Percentiles rank a stretch among this genome's conserved stretches.
phyloP scores from a whole-genome alignment of 257 asterid species.

The Vinca minor region DNA sequence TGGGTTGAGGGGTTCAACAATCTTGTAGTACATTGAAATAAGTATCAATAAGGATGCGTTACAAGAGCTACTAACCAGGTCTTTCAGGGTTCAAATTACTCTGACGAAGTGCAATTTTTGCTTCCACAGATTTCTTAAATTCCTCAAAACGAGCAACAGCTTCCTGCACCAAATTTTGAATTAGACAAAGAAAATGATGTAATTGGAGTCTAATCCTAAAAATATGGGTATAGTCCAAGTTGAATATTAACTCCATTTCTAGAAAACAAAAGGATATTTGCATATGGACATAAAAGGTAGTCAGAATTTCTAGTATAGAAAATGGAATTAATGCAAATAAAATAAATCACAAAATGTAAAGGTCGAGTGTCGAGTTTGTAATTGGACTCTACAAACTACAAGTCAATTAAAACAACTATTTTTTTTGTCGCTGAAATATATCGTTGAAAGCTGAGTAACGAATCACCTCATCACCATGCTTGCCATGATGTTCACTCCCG shows the following conservation, averaged over 20 bases:
- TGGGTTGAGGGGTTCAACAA: background rate
- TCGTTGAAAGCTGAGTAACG: background rate
- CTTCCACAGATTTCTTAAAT: constrained; percentile 75
- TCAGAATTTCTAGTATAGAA: background rate
- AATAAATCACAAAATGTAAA: background rate
- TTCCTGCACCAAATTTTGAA: constrained; percentile 52
- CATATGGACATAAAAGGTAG: background rate
- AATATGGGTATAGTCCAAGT: background rate
- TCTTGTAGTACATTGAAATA: background rate
- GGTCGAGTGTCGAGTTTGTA: background rate
- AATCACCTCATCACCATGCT: constrained; percentile 60
- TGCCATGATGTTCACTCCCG: constrained; percentile 55
- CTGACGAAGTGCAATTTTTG: constrained; percentile 64
- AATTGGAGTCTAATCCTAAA: constrained; percentile 5
- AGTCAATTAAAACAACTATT: background rate
- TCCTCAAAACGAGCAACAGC: constrained; percentile 87
- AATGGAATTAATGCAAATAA: background rate
- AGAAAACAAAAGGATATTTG: background rate
- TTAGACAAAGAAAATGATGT: background rate
- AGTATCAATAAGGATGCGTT: background rate
- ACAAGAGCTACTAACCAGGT: constrained; percentile 54
- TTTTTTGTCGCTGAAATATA: background rate
- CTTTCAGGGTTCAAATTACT: constrained; percentile 82
- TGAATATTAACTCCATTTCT: background rate
- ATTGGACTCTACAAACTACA: background rate